Evolutionary conservation across 257 asterid genomes (phyloP), one percentile per base, ranked within the genome.

Genomic region (Orobanche coerulescens): DNA sequence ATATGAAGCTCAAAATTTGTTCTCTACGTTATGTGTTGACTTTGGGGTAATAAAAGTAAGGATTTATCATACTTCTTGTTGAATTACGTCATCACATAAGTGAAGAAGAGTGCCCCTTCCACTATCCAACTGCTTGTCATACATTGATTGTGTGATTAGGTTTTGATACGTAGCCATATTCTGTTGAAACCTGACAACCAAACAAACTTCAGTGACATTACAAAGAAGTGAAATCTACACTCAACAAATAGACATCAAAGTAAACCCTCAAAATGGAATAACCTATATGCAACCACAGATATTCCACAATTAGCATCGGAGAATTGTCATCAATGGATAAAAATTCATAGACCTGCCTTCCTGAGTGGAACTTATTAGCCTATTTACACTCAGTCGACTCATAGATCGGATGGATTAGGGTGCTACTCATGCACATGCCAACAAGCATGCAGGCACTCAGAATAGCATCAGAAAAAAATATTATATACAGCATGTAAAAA

Each of bases 41-140:
- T 1, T 26, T 26, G 5, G 37, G 61, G 57, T 53, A 69, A 10
- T 18, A 31, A 61, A 23, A 51, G 34, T 30, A 50, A 44, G 22
- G 59, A 22, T 30, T 57, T 28, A 36, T 58, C 62, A 54, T 52
- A 54, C 98, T 81, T 92, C 98, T 73, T 92, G 98, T 69, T 92
- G 98, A 75, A 92, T 92, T 18, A 92, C 98, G 75, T 92, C 98
- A 75, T 92, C 96, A 12, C 98, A 92, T 82, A 92, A 71, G 76
- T 92, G 98, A 77, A 92, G 96, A 69, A 92, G 96, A 65, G 98
- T 92, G 56, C 98, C 96, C 76, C 71, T 76, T 77, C 98, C 98
- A 71, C 96, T 86, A 75, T 92, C 98, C 79, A 92, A 79, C 72
- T 92, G 98, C 75, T 92, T 92, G 75, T 92, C 98, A 70, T 92